phyloP scores from a whole-genome alignment of 2,329 filamentous ascomycete genomes.

The Claviceps sp. region DNA sequence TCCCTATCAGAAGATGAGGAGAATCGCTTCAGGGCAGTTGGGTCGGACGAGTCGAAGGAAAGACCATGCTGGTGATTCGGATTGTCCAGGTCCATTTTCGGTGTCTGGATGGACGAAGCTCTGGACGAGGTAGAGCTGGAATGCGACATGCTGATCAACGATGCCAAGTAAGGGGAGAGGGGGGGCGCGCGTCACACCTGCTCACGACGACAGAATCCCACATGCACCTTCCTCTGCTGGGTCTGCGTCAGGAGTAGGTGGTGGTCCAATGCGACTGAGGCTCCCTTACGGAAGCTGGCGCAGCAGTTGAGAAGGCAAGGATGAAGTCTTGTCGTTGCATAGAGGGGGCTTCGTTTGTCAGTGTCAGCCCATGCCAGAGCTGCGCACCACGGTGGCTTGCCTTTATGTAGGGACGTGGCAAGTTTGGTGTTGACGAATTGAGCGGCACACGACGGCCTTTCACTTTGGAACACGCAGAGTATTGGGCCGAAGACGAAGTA shows the following conservation, averaged over 20 bases:
- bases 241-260: constrained; percentile 4
- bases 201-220: constrained; percentile 4
- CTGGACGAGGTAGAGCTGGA: constrained; percentile 13
- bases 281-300: constrained; percentile 6
- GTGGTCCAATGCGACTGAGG: constrained; percentile 2
- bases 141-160: constrained; percentile 13
- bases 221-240: constrained; percentile 4
- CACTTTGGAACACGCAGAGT: background rate
- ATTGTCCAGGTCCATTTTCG: constrained; percentile 17
- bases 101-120: constrained; percentile 9
- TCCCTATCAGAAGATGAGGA: background rate
- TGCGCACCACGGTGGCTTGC: background rate
- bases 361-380: constrained; percentile 8
- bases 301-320: constrained; percentile 7
- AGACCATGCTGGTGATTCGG: constrained; percentile 14
- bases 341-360: constrained; percentile 10
- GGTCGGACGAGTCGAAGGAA: constrained; percentile 15
- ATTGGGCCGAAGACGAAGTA: background rate
- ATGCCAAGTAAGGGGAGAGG: constrained; percentile 1
- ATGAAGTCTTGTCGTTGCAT: constrained; percentile 13
- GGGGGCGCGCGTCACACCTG: constrained; percentile 1
- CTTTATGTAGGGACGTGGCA: background rate
- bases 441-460: background rate
- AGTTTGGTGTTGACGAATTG: background rate
- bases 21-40: constrained; percentile 8